phyloP scores from a whole-genome alignment of 768 basidiomycete species.

The Rhizopogon rudus region DNA sequence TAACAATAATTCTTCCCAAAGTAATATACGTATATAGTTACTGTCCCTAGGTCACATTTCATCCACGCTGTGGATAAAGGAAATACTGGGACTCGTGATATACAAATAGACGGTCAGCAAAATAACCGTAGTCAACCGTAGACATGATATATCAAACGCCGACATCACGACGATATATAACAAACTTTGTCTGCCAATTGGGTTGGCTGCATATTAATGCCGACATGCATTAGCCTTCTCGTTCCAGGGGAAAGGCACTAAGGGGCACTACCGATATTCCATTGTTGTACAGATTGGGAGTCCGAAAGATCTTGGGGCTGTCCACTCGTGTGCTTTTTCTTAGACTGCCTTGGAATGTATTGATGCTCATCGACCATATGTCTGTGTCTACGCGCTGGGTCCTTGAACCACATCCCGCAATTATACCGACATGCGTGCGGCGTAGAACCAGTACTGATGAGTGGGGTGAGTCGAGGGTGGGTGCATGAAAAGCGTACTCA shows the following conservation, averaged over 20 bases:
- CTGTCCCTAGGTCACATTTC: background rate
- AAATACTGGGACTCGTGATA: background rate
- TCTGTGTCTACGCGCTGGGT: conserved; percentile 58
- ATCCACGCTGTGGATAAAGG: background rate
- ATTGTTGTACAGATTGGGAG: conserved; percentile 25
- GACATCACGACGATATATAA: background rate
- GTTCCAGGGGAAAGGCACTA: background rate
- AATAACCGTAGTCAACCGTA: background rate
- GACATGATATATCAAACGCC: background rate
- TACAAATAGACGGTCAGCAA: background rate
- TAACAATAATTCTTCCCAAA: background rate
- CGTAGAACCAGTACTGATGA: conserved; percentile 48
- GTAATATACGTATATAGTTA: background rate
- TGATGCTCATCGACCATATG: conserved; percentile 52
- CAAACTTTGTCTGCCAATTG: background rate
- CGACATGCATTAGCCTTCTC: background rate
- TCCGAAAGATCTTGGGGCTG: conserved; percentile 19
- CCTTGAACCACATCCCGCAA: conserved; percentile 54
- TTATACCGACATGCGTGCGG: conserved; percentile 49
- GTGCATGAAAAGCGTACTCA: conserved; percentile 21
- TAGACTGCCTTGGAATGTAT: conserved; percentile 41
- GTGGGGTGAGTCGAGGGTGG: background rate
- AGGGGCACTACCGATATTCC: conserved; percentile 24
- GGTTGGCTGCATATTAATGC: background rate
- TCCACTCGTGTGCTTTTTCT: conserved; percentile 39